phyloP scores from a whole-genome alignment of 441 rosid species.

The Erodium chrysanthum region DNA sequence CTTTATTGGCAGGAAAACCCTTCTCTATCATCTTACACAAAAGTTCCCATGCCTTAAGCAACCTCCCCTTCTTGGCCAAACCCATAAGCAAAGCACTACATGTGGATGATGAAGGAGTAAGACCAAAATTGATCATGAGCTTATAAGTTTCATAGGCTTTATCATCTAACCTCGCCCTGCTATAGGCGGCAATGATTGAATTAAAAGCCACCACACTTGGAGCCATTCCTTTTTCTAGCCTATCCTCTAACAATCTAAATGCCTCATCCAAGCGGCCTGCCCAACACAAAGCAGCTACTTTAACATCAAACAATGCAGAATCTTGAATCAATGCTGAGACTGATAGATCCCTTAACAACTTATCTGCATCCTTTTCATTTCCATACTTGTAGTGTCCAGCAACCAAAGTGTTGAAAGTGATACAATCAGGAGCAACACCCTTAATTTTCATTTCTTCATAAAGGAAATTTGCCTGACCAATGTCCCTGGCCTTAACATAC shows the following conservation, averaged over 20 bases:
- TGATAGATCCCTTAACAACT: slow-evolving; percentile 37
- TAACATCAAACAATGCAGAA: slow-evolving; percentile 35
- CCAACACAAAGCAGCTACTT: slow-evolving; percentile 57
- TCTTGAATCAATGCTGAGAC: slow-evolving; percentile 24
- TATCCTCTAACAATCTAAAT: slow-evolving; percentile 30
- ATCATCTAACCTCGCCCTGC: slow-evolving; percentile 39
- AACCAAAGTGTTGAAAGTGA: slow-evolving; percentile 54
- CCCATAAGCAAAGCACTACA: slow-evolving; percentile 54
- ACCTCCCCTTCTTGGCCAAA: slow-evolving; percentile 40
- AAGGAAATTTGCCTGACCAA: slow-evolving; percentile 39
- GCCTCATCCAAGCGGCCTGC: slow-evolving; percentile 51
- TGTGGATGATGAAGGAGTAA: slow-evolving; percentile 52
- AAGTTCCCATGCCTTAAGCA: slow-evolving; percentile 43
- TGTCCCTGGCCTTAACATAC: slow-evolving; percentile 54
- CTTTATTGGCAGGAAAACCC: slow-evolving; percentile 38
- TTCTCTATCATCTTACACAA: slow-evolving; percentile 38
- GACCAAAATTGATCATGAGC: slow-evolving; percentile 37
- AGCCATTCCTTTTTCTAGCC: slow-evolving; percentile 49
- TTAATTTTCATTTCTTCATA: slow-evolving; percentile 45
- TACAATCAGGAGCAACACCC: slow-evolving; percentile 47
- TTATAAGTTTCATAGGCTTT: slow-evolving; percentile 39
- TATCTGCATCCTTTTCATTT: slow-evolving; percentile 35
- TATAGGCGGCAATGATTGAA: slow-evolving; percentile 56
- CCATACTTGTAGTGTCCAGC: slow-evolving; percentile 56
- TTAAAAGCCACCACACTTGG: slow-evolving; percentile 49